These are phyloP conservation scores for Solanum hybrid DNA, from an alignment of 305 asterid genomes.

Conservation along the genomic window DNA sequence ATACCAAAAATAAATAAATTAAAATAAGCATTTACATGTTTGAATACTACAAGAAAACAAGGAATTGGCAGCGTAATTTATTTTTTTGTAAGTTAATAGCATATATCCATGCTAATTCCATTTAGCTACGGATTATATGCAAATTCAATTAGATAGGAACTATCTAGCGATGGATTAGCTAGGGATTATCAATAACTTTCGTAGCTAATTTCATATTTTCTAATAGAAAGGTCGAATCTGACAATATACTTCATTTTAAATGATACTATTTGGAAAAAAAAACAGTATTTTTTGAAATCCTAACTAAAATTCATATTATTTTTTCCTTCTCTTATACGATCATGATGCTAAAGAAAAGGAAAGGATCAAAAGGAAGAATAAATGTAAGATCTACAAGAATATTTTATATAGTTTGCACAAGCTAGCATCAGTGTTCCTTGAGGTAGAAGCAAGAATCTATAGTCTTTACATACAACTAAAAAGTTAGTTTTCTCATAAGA, in stretches of 20 bases:
- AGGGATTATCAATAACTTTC: not conserved
- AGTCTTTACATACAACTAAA: not conserved
- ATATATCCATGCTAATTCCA: not conserved
- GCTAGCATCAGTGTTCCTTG: slow-evolving; percentile 1
- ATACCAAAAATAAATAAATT: not conserved
- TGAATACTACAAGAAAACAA: not conserved
- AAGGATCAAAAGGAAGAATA: not conserved
- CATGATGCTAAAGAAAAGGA: not conserved
- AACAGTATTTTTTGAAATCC: too few relatives aligned
- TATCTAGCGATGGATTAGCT: not conserved
- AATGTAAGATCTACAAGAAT: not conserved
- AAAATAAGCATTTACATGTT: not conserved
- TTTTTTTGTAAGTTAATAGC: not conserved
- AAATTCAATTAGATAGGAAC: not conserved
- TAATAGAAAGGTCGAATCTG: not conserved
- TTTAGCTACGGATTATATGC: not conserved
- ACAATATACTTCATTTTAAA: not conserved
- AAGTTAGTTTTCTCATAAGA: not conserved
- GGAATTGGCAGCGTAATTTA: not conserved
- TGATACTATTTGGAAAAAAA: not conserved
- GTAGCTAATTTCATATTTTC: not conserved
- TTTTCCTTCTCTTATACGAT: not conserved
- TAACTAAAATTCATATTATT: not conserved
- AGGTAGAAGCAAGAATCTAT: not conserved
- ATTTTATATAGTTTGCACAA: not conserved